A percentile compares a stretch with the other conserved stretches of the same genome.
These are phyloP conservation scores for Neurospora sp. DNA, from an alignment of 495 filamentous ascomycete genomes.

Conservation along the genomic window DNA sequence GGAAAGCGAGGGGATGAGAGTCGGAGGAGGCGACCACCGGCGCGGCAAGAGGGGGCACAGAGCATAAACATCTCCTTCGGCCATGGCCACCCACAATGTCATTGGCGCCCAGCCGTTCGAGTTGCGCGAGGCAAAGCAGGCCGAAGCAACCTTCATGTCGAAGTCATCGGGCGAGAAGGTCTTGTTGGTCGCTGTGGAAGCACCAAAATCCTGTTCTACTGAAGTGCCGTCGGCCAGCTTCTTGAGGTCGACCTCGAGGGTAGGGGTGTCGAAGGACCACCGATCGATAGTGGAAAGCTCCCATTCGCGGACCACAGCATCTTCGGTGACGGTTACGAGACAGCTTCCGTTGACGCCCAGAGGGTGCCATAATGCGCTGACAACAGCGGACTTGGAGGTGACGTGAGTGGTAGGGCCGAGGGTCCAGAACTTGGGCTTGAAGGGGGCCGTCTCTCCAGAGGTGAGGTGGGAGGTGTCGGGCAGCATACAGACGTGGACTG, in stretches of 20 bases:
- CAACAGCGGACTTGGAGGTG: slow-evolving; percentile 64
- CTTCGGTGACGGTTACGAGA: slow-evolving; percentile 73
- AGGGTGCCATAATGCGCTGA: slow-evolving; percentile 78
- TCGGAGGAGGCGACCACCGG: slow-evolving; percentile 69
- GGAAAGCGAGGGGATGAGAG: slow-evolving; percentile 65
- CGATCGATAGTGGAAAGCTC: slow-evolving; percentile 69
- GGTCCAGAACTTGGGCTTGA: slow-evolving; percentile 73
- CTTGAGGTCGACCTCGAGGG: slow-evolving; percentile 69
- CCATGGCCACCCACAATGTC: slow-evolving; percentile 89
- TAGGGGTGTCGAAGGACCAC: slow-evolving; percentile 74
- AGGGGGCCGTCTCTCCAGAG: slow-evolving; percentile 46
- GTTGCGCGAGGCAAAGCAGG: slow-evolving; percentile 66
- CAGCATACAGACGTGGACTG: slow-evolving; percentile 68
- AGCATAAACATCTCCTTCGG: slow-evolving; percentile 76
- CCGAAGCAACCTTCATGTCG: slow-evolving; percentile 81
- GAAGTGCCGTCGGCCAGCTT: slow-evolving; percentile 71
- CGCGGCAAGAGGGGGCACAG: slow-evolving; percentile 78
- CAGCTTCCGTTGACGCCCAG: slow-evolving; percentile 60
- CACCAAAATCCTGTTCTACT: slow-evolving; percentile 63
- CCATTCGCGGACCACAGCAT: slow-evolving; percentile 80
- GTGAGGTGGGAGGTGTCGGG: slow-evolving; percentile 66
- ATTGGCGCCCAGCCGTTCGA: slow-evolving; percentile 81
- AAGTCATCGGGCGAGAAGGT: slow-evolving; percentile 74
- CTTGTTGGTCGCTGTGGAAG: slow-evolving; percentile 59
- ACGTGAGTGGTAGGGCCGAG: slow-evolving; percentile 84